phyloP scores from a whole-genome alignment of 1,284 basidiomycete genomes.

The Boletus semigastroideus region DNA sequence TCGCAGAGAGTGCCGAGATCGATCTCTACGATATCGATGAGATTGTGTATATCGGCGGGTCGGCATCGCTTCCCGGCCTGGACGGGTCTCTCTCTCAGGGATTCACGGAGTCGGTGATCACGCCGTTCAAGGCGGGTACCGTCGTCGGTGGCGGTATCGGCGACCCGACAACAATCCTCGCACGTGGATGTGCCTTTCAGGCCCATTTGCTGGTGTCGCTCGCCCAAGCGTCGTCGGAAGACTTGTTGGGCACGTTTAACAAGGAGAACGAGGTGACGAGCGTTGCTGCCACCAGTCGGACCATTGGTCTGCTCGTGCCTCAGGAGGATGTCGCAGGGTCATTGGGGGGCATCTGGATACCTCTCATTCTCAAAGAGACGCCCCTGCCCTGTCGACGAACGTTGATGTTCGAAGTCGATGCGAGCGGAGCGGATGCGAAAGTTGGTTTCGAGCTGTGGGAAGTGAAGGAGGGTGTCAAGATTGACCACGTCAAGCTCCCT shows the following conservation, averaged over 20 bases:
- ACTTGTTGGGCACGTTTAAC: conserved; percentile 50
- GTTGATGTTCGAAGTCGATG: conserved; percentile 68
- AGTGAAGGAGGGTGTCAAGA: conserved; percentile 76
- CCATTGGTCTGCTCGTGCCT: conserved; percentile 83
- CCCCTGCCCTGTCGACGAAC: conserved; percentile 77
- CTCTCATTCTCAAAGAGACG: conserved; percentile 70
- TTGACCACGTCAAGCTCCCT: conserved; percentile 62
- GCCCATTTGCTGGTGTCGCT: conserved; percentile 68
- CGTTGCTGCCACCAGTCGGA: conserved; percentile 59
- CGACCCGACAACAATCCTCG: conserved; percentile 89
- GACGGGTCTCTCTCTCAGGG: conserved; percentile 71
- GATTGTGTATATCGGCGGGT: conserved; percentile 89
- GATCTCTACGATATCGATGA: conserved; percentile 87
- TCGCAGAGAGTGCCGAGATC: conserved; percentile 61
- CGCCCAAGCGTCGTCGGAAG: conserved; percentile 50
- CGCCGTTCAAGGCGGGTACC: conserved; percentile 63
- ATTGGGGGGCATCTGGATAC: conserved; percentile 63
- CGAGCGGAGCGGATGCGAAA: conserved; percentile 48
- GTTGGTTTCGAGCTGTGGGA: conserved; percentile 88
- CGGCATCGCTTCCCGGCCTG: conserved; percentile 83
- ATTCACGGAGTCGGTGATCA: conserved; percentile 67
- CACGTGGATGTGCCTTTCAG: conserved; percentile 87
- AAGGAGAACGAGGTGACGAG: conserved; percentile 44
- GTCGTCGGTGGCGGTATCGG: conserved; percentile 68
- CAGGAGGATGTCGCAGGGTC: conserved; percentile 45